These are phyloP conservation scores for Triticum urartu DNA, from an alignment of 176 grass and related monocot species.

Conservation along the genomic window DNA sequence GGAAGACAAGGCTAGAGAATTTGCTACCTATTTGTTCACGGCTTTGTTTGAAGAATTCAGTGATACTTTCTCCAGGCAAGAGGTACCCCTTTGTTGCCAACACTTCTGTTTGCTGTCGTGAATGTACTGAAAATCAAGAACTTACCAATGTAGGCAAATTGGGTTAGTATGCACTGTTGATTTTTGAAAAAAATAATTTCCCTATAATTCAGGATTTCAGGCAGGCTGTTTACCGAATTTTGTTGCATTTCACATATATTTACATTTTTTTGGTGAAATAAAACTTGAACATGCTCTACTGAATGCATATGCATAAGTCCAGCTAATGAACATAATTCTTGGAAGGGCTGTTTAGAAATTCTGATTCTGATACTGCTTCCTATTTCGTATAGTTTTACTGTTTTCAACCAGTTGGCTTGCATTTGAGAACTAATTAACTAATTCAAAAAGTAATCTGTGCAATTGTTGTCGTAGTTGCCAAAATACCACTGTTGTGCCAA, in stretches of 20 bases:
- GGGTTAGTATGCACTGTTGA: neutral
- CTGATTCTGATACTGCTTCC: constrained; percentile 1
- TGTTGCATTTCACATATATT: constrained; percentile 8
- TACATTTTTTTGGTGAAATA: constrained; percentile 1
- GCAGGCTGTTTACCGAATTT: neutral
- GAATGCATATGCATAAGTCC: constrained; percentile 1
- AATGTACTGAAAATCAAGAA: neutral
- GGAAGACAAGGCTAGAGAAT: constrained; percentile 78
- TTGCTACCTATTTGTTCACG: constrained; percentile 70
- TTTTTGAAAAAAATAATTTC: neutral
- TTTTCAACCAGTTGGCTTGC: neutral
- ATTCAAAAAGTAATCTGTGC: neutral
- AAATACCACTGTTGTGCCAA: neutral
- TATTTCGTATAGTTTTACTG: constrained; percentile 1
- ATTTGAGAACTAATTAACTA: constrained; percentile 16
- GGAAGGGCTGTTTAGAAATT: neutral
- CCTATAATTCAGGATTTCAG: neutral
- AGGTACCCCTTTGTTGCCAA: constrained; percentile 43
- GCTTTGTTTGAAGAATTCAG: constrained; percentile 78
- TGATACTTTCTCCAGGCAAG: constrained; percentile 81
- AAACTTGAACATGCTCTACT: neutral
- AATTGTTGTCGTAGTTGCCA: neutral
- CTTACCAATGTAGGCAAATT: neutral
- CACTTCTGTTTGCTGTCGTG: constrained; percentile 5
- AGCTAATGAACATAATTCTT: neutral